phyloP scores from a whole-genome alignment of 2,329 filamentous ascomycete genomes.

The Paraconiothyrium sp. region DNA sequence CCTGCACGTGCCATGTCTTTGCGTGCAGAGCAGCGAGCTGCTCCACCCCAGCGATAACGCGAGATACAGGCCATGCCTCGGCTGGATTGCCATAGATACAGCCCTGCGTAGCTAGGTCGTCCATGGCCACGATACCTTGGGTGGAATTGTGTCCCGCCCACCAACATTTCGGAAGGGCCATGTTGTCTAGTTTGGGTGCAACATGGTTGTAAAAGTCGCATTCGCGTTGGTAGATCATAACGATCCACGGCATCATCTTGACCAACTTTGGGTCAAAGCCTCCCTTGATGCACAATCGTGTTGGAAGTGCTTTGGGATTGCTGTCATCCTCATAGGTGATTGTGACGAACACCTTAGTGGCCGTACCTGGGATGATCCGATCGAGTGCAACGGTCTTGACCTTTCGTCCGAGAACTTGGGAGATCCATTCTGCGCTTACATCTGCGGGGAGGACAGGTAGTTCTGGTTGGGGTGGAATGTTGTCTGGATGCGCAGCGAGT shows the following conservation, averaged over 20 bases:
- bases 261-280: slow-evolving; percentile 26
- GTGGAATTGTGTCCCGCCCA: slow-evolving; percentile 23
- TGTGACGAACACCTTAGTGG: slow-evolving; percentile 26
- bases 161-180: slow-evolving; percentile 22
- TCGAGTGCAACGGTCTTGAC: slow-evolving; percentile 19
- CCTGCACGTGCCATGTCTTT: slow-evolving; percentile 48
- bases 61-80: slow-evolving; percentile 20
- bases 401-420: slow-evolving; percentile 20
- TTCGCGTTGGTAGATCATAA: slow-evolving; percentile 26
- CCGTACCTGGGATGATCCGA: slow-evolving; percentile 25
- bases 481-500: slow-evolving; percentile 9
- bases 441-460: slow-evolving; percentile 20
- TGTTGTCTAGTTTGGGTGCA: slow-evolving; percentile 21
- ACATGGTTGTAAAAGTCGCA: slow-evolving; percentile 29
- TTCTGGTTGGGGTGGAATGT: slow-evolving; percentile 9
- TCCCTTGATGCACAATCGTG: slow-evolving; percentile 28
- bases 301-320: slow-evolving; percentile 5
- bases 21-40: slow-evolving; percentile 56
- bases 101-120: slow-evolving; percentile 21
- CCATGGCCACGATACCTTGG: slow-evolving; percentile 28
- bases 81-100: slow-evolving; percentile 20
- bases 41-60: slow-evolving; percentile 34
- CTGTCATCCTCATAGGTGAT: slow-evolving; percentile 22
- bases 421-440: slow-evolving; percentile 26
- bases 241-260: slow-evolving; percentile 19